Conservation (phyloP, 345 rosid species). For the Moricandia arvensis region DNA sequence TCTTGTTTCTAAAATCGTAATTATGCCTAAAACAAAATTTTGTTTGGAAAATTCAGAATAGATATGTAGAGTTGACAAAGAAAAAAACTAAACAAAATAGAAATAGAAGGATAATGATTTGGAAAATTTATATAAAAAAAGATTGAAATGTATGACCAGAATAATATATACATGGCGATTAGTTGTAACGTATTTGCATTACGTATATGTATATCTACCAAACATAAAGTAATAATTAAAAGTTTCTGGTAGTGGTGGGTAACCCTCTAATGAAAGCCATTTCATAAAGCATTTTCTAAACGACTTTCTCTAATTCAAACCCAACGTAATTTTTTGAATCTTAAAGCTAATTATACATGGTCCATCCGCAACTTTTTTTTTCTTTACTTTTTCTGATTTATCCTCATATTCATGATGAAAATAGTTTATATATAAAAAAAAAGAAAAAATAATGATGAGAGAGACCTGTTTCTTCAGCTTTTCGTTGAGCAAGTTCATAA, state of each 20-base stretch:
- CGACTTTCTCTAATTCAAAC: slow-evolving; percentile 32
- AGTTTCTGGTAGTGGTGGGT: slow-evolving; percentile 39
- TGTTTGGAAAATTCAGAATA: not conserved
- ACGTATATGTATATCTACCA: slow-evolving; percentile 21
- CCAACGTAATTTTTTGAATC: slow-evolving; percentile 3
- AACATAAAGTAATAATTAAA: slow-evolving; percentile 21
- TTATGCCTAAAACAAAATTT: not conserved
- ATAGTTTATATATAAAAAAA: not conserved
- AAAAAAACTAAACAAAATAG: not conserved
- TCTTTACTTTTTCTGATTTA: slow-evolving; percentile 14
- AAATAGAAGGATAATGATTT: not conserved
- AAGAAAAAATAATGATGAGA: not conserved
- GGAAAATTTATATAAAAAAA: not conserved
- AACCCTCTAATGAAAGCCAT: slow-evolving; percentile 25
- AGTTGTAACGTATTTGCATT: not conserved
- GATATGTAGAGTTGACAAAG: not conserved
- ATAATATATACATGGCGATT: not conserved
- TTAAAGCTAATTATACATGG: slow-evolving; percentile 10
- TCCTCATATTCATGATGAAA: slow-evolving; percentile 12
- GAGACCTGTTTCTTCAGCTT: slow-evolving; percentile 96
- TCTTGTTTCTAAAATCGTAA: not conserved
- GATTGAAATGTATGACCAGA: not conserved
- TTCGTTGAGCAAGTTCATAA: slow-evolving; percentile 76
- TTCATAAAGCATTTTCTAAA: slow-evolving; percentile 26
- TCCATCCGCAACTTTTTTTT: not conserved